These are phyloP conservation scores for Lentinus tigrinus DNA, from an alignment of 768 basidiomycete species.

Conservation along the genomic window DNA sequence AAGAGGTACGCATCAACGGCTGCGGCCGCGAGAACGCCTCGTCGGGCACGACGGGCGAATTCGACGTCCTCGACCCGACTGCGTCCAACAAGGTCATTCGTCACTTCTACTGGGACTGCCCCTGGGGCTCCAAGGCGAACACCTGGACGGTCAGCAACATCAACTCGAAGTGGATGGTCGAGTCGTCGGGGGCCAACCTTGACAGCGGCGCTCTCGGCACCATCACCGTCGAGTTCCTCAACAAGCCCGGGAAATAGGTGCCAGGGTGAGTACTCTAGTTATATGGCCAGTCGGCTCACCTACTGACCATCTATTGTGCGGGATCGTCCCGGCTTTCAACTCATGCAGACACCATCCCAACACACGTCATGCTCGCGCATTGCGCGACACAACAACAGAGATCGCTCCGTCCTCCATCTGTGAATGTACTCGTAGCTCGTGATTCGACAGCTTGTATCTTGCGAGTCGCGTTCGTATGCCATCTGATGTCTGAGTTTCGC, in stretches of 20 bases:
- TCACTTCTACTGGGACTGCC: constrained; percentile 12
- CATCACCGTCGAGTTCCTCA: not conserved
- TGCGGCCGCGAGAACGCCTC: constrained; percentile 6
- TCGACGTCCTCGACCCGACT: constrained; percentile 5
- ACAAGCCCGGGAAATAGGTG: not conserved
- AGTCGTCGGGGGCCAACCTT: not conserved
- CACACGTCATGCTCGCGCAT: too few species aligned
- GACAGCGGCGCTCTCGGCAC: constrained; percentile 4
- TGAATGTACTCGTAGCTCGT: too few species aligned
- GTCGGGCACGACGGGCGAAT: constrained; percentile 10
- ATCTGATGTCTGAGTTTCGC: too few species aligned
- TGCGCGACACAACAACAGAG: too few species aligned
- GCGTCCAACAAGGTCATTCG: not conserved
- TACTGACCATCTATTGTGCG: too few species aligned
- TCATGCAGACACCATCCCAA: too few species aligned
- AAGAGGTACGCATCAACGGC: not conserved
- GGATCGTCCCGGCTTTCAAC: too few species aligned
- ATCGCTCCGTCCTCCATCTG: too few species aligned
- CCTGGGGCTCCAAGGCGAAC: constrained; percentile 5
- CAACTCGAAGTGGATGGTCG: not conserved
- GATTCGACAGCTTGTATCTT: too few species aligned
- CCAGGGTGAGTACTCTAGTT: too few species aligned
- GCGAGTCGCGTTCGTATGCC: too few species aligned
- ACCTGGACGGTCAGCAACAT: constrained; percentile 1
- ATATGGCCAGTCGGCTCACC: too few species aligned